Percentiles rank a stretch among this genome's conserved stretches.
Conservation (phyloP, 805 yeast genomes). For the Saturnispora zaruensis region DNA sequence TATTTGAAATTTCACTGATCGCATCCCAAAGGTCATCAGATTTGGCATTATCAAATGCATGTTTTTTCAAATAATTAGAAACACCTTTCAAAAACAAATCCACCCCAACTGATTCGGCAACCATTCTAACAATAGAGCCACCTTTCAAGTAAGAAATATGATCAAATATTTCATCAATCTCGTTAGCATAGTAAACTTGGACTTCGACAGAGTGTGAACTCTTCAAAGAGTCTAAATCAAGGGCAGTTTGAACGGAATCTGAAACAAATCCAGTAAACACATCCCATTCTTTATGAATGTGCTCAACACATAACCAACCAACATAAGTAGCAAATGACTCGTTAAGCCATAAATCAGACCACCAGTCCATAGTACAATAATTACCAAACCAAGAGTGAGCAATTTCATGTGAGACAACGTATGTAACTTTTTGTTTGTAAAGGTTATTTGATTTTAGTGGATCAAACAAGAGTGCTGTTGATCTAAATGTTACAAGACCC, state of each 20-base stretch:
- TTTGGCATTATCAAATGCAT: slow-evolving; percentile 62
- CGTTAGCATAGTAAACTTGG: slow-evolving; percentile 68
- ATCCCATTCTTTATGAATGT: slow-evolving; percentile 74
- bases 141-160: slow-evolving; percentile 77
- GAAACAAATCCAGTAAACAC: slow-evolving; percentile 52
- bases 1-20: slow-evolving; percentile 52
- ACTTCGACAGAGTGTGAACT: slow-evolving; percentile 79
- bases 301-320: slow-evolving; percentile 61
- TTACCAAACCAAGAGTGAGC: slow-evolving; percentile 94
- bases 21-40: slow-evolving; percentile 69
- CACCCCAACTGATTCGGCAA: slow-evolving; percentile 60
- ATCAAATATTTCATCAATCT: slow-evolving; percentile 76
- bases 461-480: slow-evolving; percentile 46
- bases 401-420: slow-evolving; percentile 77
- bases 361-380: slow-evolving; percentile 86
- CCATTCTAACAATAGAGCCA: slow-evolving; percentile 69
- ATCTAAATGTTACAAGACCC: slow-evolving; percentile 68
- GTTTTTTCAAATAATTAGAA: slow-evolving; percentile 52
- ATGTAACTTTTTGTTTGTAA: slow-evolving; percentile 64
- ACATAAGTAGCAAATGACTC: slow-evolving; percentile 90
- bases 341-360: slow-evolving; percentile 87
- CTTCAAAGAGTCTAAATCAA: slow-evolving; percentile 46
- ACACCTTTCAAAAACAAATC: slow-evolving; percentile 68
- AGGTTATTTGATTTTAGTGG: slow-evolving; percentile 38
- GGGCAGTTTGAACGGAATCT: slow-evolving; percentile 42